A percentile compares a stretch with the other conserved stretches of the same genome.
phyloP scores from a whole-genome alignment of 2,329 filamentous ascomycete genomes.

The Fusarium azukiicola region DNA sequence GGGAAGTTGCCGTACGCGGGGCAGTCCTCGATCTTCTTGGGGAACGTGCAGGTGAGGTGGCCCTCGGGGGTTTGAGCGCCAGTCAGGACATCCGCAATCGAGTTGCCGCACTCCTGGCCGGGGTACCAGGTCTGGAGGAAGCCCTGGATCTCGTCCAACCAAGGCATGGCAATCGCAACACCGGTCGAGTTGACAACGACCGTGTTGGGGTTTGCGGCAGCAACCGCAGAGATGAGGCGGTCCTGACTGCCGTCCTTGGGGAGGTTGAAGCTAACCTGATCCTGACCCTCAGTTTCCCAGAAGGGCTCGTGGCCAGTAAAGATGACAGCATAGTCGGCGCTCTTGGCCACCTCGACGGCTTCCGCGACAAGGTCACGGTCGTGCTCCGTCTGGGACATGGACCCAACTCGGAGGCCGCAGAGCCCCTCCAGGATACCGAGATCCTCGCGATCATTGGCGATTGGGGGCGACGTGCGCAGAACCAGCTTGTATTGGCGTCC shows the following conservation, averaged over 20 bases:
- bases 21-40: constrained; percentile 79
- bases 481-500: constrained; percentile 58
- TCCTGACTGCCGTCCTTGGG: constrained; percentile 81
- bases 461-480: constrained; percentile 57
- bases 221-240: constrained; percentile 76
- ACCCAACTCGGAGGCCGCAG: constrained; percentile 57
- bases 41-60: constrained; percentile 83
- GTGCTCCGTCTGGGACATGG: constrained; percentile 57
- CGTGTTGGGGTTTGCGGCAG: constrained; percentile 78
- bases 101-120: constrained; percentile 85
- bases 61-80: constrained; percentile 83
- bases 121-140: constrained; percentile 85
- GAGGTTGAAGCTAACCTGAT: constrained; percentile 86
- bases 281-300: constrained; percentile 77
- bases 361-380: constrained; percentile 65
- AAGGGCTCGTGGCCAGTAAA: constrained; percentile 79
- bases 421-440: constrained; percentile 60
- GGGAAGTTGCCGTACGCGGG: constrained; percentile 82
- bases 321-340: constrained; percentile 76
- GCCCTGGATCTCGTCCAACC: constrained; percentile 76
- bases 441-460: constrained; percentile 45
- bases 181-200: constrained; percentile 83
- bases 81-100: constrained; percentile 83
- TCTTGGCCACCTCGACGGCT: constrained; percentile 78
- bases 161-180: constrained; percentile 80